These are phyloP conservation scores for Pseudoscleropodium purum DNA, from an alignment of 225 moss, liverwort and hornwort species.

Conservation along the genomic window DNA sequence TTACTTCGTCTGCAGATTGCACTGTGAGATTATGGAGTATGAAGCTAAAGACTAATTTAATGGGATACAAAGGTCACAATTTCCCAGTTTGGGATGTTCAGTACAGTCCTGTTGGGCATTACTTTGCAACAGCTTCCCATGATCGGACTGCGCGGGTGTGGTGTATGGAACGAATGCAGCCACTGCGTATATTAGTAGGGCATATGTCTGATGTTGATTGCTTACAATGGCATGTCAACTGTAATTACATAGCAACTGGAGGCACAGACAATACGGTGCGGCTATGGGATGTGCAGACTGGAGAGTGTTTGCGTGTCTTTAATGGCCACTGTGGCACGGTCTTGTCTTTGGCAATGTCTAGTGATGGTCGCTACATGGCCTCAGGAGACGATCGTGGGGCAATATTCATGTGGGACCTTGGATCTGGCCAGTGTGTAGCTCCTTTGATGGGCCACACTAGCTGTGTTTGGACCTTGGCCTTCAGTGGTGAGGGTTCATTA, in stretches of 20 bases:
- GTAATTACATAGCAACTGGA: constrained; percentile 97
- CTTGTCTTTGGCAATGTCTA: constrained; percentile 90
- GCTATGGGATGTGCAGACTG: constrained; percentile 97
- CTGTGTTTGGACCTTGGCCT: constrained; percentile 93
- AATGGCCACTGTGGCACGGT: constrained; percentile 98
- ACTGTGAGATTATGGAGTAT: constrained; percentile 95
- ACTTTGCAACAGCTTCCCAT: constrained; percentile 96
- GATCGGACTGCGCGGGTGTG: constrained; percentile 95
- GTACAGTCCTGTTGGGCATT: constrained; percentile 98
- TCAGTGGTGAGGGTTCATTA: constrained; percentile 95
- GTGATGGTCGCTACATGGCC: constrained; percentile 98
- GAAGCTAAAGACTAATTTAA: constrained; percentile 82
- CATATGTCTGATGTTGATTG: constrained; percentile 99
- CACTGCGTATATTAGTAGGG: constrained; percentile 89
- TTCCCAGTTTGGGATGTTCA: constrained; percentile 99
- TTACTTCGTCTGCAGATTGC: constrained; percentile 85
- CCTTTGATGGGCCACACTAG: constrained; percentile 95
- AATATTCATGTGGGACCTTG: constrained; percentile 98
- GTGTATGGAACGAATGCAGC: constrained; percentile 93
- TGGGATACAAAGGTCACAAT: constrained; percentile 91
- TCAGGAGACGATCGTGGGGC: constrained; percentile 97
- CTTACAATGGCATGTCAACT: constrained; percentile 99
- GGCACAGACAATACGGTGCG: constrained; percentile 97
- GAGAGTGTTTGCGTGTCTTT: constrained; percentile 97
- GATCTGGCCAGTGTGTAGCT: constrained; percentile 89